A percentile compares a stretch with the other conserved stretches of the same genome.
Evolutionary conservation across 164 flowering plant genomes (phyloP).

Genomic region (Umbellularia californica): DNA sequence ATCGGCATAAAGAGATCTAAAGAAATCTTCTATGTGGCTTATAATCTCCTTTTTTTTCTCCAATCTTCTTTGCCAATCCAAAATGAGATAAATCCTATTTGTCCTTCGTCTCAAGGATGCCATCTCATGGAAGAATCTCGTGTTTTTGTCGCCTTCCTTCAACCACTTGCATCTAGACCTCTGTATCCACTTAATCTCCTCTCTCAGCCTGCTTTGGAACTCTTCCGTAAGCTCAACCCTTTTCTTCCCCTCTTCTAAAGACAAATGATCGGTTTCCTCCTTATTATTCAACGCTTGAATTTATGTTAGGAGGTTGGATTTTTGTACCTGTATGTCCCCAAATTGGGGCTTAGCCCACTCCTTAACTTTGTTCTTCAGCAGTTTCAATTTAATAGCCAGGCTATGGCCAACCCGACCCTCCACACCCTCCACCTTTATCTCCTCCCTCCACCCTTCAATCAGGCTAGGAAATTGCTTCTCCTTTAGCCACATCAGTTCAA

Average conservation of each 20-base stretch:
- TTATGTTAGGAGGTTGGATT: background rate
- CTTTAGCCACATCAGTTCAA: background rate
- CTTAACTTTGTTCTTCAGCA: too few relatives aligned
- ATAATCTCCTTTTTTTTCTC: too few relatives aligned
- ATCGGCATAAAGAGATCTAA: too few relatives aligned
- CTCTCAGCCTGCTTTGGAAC: background rate
- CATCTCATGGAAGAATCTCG: background rate
- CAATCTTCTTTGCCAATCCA: too few relatives aligned
- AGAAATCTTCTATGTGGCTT: too few relatives aligned
- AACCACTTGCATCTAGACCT: too few relatives aligned
- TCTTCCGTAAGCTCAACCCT: background rate
- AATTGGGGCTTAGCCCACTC: too few relatives aligned
- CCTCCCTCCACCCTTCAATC: background rate
- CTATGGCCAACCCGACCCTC: background rate
- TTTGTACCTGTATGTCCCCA: background rate
- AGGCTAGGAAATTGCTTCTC: background rate
- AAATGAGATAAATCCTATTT: too few relatives aligned
- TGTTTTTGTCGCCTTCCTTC: too few relatives aligned
- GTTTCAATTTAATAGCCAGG: too few relatives aligned
- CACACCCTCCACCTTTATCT: background rate
- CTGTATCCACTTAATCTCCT: too few relatives aligned
- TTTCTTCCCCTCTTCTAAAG: background rate
- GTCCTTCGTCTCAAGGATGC: background rate
- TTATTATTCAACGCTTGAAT: background rate
- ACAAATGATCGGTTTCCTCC: background rate